Base-by-base conservation (phyloP, 1,139 yeast species). In the Geotrichum europaeum region DNA sequence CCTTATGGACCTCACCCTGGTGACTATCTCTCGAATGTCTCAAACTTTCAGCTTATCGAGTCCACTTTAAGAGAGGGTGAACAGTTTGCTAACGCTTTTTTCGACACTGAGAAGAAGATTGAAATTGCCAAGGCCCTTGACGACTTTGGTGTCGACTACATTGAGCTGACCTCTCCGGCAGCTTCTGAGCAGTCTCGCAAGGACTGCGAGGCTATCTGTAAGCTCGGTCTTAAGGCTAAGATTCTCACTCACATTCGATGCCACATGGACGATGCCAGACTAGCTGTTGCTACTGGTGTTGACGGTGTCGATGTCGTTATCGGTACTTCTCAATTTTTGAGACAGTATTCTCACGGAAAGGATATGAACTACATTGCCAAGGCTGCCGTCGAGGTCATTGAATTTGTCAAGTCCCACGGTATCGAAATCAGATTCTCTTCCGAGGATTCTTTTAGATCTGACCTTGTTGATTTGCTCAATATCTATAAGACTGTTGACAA, bases 221-320 rank as follows among this genome's bases (percentile, higher is more conserved):
- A 94, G 81, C 82, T 94, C 68, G 98, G 98, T 3, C 85, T 94
- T 74, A 91, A 89, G 80, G 95, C 98, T 66, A 94, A 94, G 80
- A 90, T 92, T 66, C 83, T 92, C 70, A 82, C 86, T 32, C 97
- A 92, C 75, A 92, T 92, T 69, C 85, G 97, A 78, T 94, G 99
- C 77, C 97, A 92, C 76, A 92, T 94, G 98, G 98, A 94, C 75
- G 99, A 94, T 72, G 99, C 98, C 65, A 83, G 87, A 73, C 89
- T 94, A 62, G 99, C 99, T 3, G 99, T 94, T 45, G 94, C 89
- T 73, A 94, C 98, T 53, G 98, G 99, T 74, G 98, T 94, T 63
- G 98, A 94, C 74, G 99, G 99, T 77, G 98, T 94, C 63, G 98
- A 94, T 78, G 97, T 94, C 59, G 98, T 94, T 61, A 94, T 94